phyloP scores from a whole-genome alignment of 1,284 basidiomycete genomes.

The Pascua guehoae region DNA sequence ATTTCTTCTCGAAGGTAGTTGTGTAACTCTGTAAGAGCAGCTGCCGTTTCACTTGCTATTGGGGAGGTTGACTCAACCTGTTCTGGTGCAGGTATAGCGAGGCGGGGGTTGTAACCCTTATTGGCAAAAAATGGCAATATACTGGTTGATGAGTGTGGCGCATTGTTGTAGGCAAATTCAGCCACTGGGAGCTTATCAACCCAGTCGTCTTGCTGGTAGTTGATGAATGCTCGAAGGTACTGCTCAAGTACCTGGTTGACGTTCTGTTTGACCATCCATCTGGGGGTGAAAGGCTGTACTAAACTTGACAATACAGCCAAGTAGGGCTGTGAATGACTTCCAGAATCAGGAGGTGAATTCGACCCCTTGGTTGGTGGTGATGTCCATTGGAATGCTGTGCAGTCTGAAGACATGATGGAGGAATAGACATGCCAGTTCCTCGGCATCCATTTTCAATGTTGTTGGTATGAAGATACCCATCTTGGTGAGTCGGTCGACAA shows the following conservation, averaged over 20 bases:
- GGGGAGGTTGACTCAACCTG: neutral
- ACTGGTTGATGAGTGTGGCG: constrained; percentile 27
- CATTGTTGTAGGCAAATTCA: constrained; percentile 55
- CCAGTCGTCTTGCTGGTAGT: constrained; percentile 54
- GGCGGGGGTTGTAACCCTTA: constrained; percentile 42
- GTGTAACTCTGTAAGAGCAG: neutral
- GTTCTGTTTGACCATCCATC: constrained; percentile 53
- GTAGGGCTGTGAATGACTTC: constrained; percentile 2
- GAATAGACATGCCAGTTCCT: neutral
- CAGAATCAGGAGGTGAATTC: constrained; percentile 14
- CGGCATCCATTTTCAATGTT: neutral
- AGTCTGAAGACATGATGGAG: constrained; percentile 16
- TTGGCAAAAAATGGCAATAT: constrained; percentile 38
- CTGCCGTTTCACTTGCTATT: neutral
- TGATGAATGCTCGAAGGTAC: constrained; percentile 29
- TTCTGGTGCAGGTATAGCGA: constrained; percentile 23
- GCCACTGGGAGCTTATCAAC: constrained; percentile 49
- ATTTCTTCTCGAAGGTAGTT: neutral
- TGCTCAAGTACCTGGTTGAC: constrained; percentile 53
- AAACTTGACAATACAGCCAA: constrained; percentile 10
- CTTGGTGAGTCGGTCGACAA: constrained; percentile 48
- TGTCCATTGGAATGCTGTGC: neutral
- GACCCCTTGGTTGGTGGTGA: neutral
- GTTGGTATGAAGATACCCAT: neutral
- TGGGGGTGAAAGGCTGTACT: constrained; percentile 51